Conservation (phyloP, 2,329 filamentous ascomycete species). For the Phoma sp. region DNA sequence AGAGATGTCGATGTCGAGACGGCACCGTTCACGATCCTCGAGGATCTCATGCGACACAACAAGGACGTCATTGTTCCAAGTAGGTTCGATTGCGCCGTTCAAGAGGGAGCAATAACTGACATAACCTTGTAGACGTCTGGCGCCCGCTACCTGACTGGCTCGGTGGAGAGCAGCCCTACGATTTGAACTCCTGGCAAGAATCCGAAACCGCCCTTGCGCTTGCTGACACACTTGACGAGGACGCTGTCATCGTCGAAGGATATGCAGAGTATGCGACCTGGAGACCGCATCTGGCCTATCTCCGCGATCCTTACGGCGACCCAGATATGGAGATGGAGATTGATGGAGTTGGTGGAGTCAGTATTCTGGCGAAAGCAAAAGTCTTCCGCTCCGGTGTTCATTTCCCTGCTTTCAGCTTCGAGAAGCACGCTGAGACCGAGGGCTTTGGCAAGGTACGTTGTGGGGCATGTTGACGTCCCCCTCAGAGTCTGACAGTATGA, state of each 20-base stretch:
- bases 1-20: constrained; percentile 98
- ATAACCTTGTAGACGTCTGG: constrained; percentile 73
- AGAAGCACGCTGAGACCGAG: constrained; percentile 98
- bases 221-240: constrained; percentile 93
- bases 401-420: constrained; percentile 97
- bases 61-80: constrained; percentile 98
- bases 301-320: constrained; percentile 95
- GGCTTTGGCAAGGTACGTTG: constrained; percentile 89
- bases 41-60: constrained; percentile 98
- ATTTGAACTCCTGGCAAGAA: constrained; percentile 99
- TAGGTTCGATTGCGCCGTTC: constrained; percentile 59
- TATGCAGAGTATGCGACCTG: constrained; percentile 99
- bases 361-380: constrained; percentile 92
- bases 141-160: constrained; percentile 98
- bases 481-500: constrained; percentile 31
- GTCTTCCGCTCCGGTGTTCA: constrained; percentile 96
- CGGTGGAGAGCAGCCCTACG: constrained; percentile 96
- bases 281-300: constrained; percentile 94
- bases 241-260: constrained; percentile 97
- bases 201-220: constrained; percentile 94
- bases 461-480: neutral
- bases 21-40: constrained; percentile 92
- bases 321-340: constrained; percentile 99
- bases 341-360: constrained; percentile 95
- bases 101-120: constrained; percentile 23